Evolutionary conservation across 176 grass and related monocot species (phyloP).

Genomic region (Poa pratensis): DNA sequence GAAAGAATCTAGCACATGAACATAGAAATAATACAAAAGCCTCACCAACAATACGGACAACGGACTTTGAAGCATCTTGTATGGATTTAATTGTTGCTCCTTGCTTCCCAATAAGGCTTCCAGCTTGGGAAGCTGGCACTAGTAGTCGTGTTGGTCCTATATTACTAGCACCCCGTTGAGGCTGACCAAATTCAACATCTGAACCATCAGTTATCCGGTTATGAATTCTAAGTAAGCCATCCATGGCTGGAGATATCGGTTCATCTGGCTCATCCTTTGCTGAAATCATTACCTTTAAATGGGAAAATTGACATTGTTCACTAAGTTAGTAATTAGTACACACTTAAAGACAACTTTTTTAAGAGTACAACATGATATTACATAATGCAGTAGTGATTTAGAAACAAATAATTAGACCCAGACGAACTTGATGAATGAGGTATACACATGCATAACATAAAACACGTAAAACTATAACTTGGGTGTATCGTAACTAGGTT

Average conservation of each 20-base stretch:
- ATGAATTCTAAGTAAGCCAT: conserved; percentile 87
- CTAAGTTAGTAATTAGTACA: conserved; percentile 25
- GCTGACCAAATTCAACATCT: conserved; percentile 67
- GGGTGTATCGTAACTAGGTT: conserved; percentile 18
- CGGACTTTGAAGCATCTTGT: conserved; percentile 74
- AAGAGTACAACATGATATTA: conserved; percentile 7
- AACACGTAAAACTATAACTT: conserved; percentile 23
- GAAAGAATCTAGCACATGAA: background rate
- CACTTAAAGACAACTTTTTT: background rate
- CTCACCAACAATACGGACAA: conserved; percentile 80
- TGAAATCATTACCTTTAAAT: conserved; percentile 83
- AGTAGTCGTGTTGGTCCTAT: conserved; percentile 74
- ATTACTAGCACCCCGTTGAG: conserved; percentile 58
- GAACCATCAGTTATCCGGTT: conserved; percentile 76
- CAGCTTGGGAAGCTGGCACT: conserved; percentile 85
- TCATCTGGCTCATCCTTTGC: conserved; percentile 92
- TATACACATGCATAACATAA: conserved; percentile 1
- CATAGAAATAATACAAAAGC: conserved; percentile 10
- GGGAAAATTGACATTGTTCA: conserved; percentile 21
- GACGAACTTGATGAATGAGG: background rate
- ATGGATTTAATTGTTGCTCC: conserved; percentile 93
- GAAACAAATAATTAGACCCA: conserved; percentile 12
- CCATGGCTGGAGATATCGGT: conserved; percentile 75
- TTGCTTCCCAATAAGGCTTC: conserved; percentile 93
- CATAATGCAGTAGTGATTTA: conserved; percentile 8